phyloP scores from a whole-genome alignment of 805 yeast species.

The Lachancea lanzarotensis region DNA sequence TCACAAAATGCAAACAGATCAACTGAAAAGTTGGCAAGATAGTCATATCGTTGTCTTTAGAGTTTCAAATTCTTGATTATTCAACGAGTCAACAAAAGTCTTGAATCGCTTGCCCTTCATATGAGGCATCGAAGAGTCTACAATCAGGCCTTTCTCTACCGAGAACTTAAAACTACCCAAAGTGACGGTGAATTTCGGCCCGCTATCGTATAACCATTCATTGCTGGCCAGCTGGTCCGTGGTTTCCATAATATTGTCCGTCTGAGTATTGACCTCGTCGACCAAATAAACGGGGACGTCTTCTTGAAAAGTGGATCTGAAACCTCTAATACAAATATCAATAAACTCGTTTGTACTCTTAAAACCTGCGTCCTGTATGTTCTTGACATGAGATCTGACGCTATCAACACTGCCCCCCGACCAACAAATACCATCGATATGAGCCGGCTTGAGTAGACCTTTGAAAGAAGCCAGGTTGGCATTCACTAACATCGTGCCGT shows the following conservation, averaged over 20 bases:
- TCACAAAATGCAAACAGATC: constrained; percentile 59
- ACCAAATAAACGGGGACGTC: constrained; percentile 27
- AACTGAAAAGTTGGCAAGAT: constrained; percentile 18
- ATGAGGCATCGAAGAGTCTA: constrained; percentile 11
- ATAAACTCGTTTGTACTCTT: constrained; percentile 26
- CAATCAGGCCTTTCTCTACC: constrained; percentile 47
- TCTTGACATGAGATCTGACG: constrained; percentile 73
- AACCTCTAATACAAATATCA: constrained; percentile 26
- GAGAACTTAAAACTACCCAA: constrained; percentile 34
- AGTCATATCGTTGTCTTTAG: not conserved
- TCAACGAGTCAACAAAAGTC: constrained; percentile 9
- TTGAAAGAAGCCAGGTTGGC: constrained; percentile 57
- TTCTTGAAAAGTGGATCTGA: constrained; percentile 17
- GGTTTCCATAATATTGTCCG: constrained; percentile 36
- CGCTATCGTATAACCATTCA: constrained; percentile 70
- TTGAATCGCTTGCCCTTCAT: constrained; percentile 17
- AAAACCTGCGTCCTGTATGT: constrained; percentile 47
- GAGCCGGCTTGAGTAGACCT: constrained; percentile 48
- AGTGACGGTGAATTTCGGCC: constrained; percentile 64
- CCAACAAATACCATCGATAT: constrained; percentile 39
- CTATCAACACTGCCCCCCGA: constrained; percentile 56
- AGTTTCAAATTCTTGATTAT: not conserved
- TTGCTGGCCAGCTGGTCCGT: constrained; percentile 45
- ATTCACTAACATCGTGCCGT: constrained; percentile 85
- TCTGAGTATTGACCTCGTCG: constrained; percentile 26